Percentiles rank a stretch among this genome's conserved stretches.
Evolutionary conservation across 2,329 filamentous ascomycete genomes (phyloP).

Genomic region (Chaetothyriales sp.): DNA sequence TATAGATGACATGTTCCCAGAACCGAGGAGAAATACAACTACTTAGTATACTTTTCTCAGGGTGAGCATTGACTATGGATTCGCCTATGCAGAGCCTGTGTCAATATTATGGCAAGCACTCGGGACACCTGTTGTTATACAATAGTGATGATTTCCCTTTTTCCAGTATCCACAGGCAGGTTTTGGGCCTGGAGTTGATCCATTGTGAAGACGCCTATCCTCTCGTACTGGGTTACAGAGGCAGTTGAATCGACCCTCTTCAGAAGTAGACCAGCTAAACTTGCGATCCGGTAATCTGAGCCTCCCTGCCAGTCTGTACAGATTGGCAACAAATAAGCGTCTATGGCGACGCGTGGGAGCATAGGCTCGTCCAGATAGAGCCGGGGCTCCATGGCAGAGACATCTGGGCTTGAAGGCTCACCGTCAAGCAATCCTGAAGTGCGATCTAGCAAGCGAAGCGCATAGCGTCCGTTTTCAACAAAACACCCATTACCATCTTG

Average conservation of each 20-base stretch:
- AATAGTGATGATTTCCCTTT: too few species aligned
- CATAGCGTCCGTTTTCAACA: not conserved
- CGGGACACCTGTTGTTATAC: too few species aligned
- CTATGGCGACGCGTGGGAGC: not conserved
- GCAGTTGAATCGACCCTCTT: not conserved
- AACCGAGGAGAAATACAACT: too few species aligned
- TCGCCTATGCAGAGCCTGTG: too few species aligned
- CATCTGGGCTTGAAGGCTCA: not conserved
- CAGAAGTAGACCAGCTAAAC: not conserved
- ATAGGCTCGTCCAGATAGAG: not conserved
- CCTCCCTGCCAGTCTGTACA: not conserved
- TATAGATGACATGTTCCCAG: too few species aligned
- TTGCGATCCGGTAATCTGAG: not conserved
- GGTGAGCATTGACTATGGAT: too few species aligned
- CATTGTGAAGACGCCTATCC: not conserved
- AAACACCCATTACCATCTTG: not conserved
- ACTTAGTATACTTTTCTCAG: too few species aligned
- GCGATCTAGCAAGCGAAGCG: not conserved
- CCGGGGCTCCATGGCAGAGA: not conserved
- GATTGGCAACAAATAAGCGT: not conserved
- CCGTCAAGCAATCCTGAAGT: not conserved
- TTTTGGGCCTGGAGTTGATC: not conserved
- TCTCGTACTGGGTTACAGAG: not conserved
- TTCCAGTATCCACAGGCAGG: too few species aligned
- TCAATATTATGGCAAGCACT: too few species aligned